Conservation (phyloP, 371 early-diverging fungal species). For the Apophysomyces elegans region DNA sequence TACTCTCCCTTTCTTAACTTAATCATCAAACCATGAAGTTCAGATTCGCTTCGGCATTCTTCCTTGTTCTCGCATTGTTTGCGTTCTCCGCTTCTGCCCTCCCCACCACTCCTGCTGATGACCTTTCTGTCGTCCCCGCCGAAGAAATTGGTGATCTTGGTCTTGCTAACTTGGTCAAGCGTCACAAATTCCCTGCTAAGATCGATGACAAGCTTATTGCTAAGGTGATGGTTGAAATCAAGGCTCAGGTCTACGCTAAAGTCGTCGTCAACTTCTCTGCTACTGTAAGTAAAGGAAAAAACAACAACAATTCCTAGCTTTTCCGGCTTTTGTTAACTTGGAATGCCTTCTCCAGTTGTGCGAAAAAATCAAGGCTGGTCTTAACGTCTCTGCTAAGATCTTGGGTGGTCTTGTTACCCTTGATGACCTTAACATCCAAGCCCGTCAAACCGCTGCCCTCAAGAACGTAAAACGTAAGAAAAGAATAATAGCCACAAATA, state of each 20-base stretch:
- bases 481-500: too few relatives aligned
- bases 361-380: slow-evolving; percentile 4
- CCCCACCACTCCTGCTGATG: not conserved
- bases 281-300: slow-evolving; percentile 21
- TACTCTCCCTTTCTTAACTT: not conserved
- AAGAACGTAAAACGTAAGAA: not conserved
- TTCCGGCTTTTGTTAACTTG: too few relatives aligned
- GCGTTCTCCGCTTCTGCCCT: slow-evolving; percentile 7
- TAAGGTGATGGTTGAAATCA: slow-evolving; percentile 14
- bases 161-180: slow-evolving; percentile 14
- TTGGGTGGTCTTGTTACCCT: slow-evolving; percentile 4
- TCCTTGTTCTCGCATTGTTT: slow-evolving; percentile 3
- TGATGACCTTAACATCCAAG: slow-evolving; percentile 1
- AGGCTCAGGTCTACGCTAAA: slow-evolving; percentile 17
- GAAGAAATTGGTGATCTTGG: not conserved
- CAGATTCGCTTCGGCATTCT: slow-evolving; percentile 8
- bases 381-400: not conserved
- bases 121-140: not conserved
- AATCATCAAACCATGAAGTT: not conserved
- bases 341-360: not conserved
- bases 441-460: slow-evolving; percentile 1
- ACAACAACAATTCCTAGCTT: not conserved
- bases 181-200: slow-evolving; percentile 12
- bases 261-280: slow-evolving; percentile 14
- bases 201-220: slow-evolving; percentile 11